A percentile compares a stretch with the other conserved stretches of the same genome.
These are phyloP conservation scores for Ilex paraguariensis DNA, from an alignment of 305 asterid species.

Conservation along the genomic window DNA sequence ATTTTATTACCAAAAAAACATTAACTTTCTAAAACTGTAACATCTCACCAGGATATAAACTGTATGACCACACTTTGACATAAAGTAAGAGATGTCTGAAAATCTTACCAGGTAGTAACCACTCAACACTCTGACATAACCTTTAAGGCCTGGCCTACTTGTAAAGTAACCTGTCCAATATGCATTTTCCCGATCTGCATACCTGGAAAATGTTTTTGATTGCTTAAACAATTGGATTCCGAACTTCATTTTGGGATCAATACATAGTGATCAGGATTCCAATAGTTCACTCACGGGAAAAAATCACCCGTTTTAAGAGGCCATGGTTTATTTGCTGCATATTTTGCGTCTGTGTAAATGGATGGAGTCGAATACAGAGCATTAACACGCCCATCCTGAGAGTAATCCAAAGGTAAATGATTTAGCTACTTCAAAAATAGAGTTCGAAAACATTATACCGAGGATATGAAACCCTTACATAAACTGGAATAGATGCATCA, in stretches of 20 bases:
- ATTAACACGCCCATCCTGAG: slow-evolving; percentile 86
- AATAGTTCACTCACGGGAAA: slow-evolving; percentile 63
- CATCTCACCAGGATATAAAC: slow-evolving; percentile 1
- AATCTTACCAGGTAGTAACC: slow-evolving; percentile 65
- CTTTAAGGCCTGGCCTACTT: slow-evolving; percentile 77
- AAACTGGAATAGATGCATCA: neutral
- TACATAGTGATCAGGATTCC: neutral
- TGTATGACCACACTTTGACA: slow-evolving; percentile 7
- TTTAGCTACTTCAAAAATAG: neutral
- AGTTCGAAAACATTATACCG: neutral
- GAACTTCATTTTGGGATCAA: neutral
- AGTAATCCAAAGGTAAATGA: neutral
- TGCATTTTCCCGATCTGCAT: slow-evolving; percentile 78
- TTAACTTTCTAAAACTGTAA: slow-evolving; percentile 9
- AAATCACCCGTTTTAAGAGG: slow-evolving; percentile 87
- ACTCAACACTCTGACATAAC: slow-evolving; percentile 74
- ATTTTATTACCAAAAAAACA: slow-evolving; percentile 16
- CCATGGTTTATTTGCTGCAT: slow-evolving; percentile 66
- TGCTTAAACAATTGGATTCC: neutral
- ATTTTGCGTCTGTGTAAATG: slow-evolving; percentile 69
- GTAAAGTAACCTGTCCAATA: slow-evolving; percentile 93
- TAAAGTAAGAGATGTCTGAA: slow-evolving; percentile 16
- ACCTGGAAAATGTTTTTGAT: slow-evolving; percentile 34
- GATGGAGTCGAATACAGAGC: slow-evolving; percentile 87
- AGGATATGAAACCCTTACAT: neutral